A percentile compares a stretch with the other conserved stretches of the same genome.
Evolutionary conservation across 2,329 filamentous ascomycete genomes (phyloP).

Genomic region (Pleoardoris graminearum): DNA sequence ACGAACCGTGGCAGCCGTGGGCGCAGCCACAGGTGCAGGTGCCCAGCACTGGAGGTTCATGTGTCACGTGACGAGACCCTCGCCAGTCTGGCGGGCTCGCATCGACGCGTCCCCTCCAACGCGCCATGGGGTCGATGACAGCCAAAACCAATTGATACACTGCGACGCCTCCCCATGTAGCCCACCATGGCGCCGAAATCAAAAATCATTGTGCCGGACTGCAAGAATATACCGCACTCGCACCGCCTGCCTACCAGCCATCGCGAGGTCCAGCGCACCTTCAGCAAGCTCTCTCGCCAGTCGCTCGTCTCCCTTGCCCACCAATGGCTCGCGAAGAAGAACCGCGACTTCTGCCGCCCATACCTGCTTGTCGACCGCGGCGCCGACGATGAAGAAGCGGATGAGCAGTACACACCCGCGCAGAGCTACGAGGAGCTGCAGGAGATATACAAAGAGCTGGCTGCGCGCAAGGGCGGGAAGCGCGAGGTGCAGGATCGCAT

Average conservation of each 20-base stretch:
- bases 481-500: constrained; percentile 60
- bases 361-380: constrained; percentile 54
- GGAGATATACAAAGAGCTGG: constrained; percentile 50
- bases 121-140: constrained; percentile 10
- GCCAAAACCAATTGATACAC: constrained; percentile 6
- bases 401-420: constrained; percentile 71
- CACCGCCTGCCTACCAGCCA: constrained; percentile 70
- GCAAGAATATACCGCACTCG: constrained; percentile 70
- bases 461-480: constrained; percentile 54
- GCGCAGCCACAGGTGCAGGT: too few species aligned
- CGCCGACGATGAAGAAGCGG: constrained; percentile 58
- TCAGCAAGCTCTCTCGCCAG: constrained; percentile 71
- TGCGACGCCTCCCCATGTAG: constrained; percentile 29
- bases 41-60: background rate
- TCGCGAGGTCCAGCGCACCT: constrained; percentile 65
- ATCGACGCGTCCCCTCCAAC: background rate
- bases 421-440: constrained; percentile 67
- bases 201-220: constrained; percentile 68
- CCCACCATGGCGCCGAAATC: constrained; percentile 31
- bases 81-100: background rate
- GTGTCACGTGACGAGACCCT: constrained; percentile 1
- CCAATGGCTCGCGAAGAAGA: constrained; percentile 74
- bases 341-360: constrained; percentile 63
- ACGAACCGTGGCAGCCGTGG: background rate
- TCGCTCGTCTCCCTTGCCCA: constrained; percentile 73